A percentile compares a stretch with the other conserved stretches of the same genome.
phyloP scores from a whole-genome alignment of 176 grass and related monocot genomes.

The maize (Zea mays) region DNA sequence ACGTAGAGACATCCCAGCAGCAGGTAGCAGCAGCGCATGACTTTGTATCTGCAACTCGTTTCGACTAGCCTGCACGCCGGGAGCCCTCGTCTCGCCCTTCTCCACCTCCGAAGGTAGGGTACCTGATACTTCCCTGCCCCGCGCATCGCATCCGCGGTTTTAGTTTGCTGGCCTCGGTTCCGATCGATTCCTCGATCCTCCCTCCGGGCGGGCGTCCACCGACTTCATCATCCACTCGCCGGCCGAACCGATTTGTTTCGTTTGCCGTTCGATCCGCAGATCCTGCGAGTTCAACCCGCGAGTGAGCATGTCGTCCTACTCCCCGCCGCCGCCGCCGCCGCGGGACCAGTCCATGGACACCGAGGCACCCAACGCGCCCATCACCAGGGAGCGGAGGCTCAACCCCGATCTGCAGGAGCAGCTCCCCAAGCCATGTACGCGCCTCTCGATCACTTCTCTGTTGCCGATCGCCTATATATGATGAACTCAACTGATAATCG shows the following conservation, averaged over 20 bases:
- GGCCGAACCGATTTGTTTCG: not conserved
- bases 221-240: not conserved
- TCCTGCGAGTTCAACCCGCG: not conserved
- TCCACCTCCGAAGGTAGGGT: conserved; percentile 7
- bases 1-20: not conserved
- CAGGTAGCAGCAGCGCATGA: not conserved
- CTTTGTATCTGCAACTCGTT: conserved; percentile 1
- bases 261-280: conserved; percentile 17
- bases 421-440: conserved; percentile 39
- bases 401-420: conserved; percentile 54
- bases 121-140: not conserved
- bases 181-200: not conserved
- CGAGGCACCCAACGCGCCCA: conserved; percentile 43
- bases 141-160: not conserved
- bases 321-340: not conserved
- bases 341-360: conserved; percentile 44
- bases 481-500: too few species aligned
- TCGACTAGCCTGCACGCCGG: not conserved
- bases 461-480: not conserved
- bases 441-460: not conserved
- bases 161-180: not conserved
- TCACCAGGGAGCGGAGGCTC: conserved; percentile 57
- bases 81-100: conserved; percentile 9
- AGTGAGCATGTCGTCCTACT: conserved; percentile 27
- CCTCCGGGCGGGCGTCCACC: not conserved